A percentile compares a stretch with the other conserved stretches of the same genome.
Conservation (phyloP, 78 protist genomes). For the Dictyostelium intermedium region DNA sequence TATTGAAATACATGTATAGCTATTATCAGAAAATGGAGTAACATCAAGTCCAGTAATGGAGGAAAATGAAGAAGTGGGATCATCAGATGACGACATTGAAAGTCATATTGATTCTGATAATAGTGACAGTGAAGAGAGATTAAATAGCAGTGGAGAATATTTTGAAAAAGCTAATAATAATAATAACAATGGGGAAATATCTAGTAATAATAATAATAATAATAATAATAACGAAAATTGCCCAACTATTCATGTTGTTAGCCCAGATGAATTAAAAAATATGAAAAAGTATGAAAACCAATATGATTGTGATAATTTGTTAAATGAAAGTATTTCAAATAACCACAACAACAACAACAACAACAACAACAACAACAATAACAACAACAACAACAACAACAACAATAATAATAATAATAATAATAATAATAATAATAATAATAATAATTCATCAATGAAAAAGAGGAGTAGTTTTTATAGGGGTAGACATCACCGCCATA, state of each 20-base stretch:
- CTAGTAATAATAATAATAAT: too few species aligned
- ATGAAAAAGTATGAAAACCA: background rate
- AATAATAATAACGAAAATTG: background rate
- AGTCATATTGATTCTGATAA: background rate
- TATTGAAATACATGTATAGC: too few species aligned
- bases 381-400: background rate
- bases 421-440: background rate
- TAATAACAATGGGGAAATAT: too few species aligned
- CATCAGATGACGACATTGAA: background rate
- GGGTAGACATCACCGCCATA: background rate
- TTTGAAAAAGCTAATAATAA: background rate
- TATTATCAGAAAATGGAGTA: conserved; percentile 5
- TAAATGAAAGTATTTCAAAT: background rate
- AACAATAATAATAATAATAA: too few species aligned
- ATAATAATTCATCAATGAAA: background rate
- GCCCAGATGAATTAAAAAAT: background rate
- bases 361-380: background rate
- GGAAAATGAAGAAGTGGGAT: background rate
- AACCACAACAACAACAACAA: background rate
- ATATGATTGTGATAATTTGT: background rate
- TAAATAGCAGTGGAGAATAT: background rate
- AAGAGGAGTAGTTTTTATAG: background rate
- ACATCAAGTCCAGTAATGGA: conserved; percentile 14
- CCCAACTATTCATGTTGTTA: background rate
- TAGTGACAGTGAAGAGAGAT: background rate